phyloP scores from a whole-genome alignment of 2,329 filamentous ascomycete genomes.

The Claviceps sp. region DNA sequence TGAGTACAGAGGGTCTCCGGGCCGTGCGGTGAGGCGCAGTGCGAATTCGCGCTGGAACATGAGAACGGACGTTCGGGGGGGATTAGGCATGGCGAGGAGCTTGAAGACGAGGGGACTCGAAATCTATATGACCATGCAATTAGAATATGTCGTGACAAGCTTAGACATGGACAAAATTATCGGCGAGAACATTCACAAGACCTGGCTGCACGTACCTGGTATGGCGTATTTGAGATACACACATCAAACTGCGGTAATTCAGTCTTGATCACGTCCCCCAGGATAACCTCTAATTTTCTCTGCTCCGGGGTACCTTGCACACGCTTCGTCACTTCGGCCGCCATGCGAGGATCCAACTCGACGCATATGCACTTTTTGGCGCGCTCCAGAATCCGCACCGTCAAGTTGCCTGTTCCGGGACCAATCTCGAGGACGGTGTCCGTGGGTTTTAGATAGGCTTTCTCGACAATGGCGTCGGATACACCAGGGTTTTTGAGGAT shows the following conservation, averaged over 20 bases:
- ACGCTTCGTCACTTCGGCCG: conserved; percentile 84
- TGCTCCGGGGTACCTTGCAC: conserved; percentile 80
- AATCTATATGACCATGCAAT: conserved; percentile 38
- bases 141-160: too few relatives aligned
- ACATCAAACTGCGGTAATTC: conserved; percentile 65
- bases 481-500: conserved; percentile 89
- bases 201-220: conserved; percentile 33
- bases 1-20: conserved; percentile 79
- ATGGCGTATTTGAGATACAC: conserved; percentile 58
- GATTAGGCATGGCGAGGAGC: conserved; percentile 67
- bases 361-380: conserved; percentile 73
- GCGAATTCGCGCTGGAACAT: conserved; percentile 97
- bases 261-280: conserved; percentile 82
- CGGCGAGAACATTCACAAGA: neutral
- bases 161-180: neutral
- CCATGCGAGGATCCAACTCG: conserved; percentile 93
- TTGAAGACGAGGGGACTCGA: conserved; percentile 86
- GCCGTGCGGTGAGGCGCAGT: conserved; percentile 73
- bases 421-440: conserved; percentile 87
- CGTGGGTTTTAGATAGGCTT: conserved; percentile 80
- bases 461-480: conserved; percentile 54
- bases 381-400: conserved; percentile 75
- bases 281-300: conserved; percentile 71
- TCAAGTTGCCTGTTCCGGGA: conserved; percentile 80
- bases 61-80: conserved; percentile 73